Conservation (phyloP, 139 green algal genomes). For the Edaphochlamys debaryana region DNA sequence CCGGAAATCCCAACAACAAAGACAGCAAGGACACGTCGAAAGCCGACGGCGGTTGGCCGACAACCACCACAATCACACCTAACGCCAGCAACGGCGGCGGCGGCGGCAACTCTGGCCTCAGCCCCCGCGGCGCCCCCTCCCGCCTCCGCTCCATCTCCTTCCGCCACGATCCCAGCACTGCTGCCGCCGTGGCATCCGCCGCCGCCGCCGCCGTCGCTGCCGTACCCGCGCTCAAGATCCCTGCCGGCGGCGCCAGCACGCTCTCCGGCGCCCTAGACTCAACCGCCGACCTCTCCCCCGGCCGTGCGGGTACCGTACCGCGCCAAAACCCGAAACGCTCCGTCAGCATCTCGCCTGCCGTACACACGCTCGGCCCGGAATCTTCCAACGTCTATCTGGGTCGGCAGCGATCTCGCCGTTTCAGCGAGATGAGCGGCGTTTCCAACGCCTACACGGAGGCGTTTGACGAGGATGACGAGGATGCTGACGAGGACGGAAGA, state of each 20-base stretch:
- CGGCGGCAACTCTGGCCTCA: neutral
- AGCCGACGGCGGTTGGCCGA: too few relatives aligned
- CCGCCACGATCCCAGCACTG: neutral
- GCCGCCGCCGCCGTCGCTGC: neutral
- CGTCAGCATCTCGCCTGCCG: too few relatives aligned
- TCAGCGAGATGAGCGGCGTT: neutral
- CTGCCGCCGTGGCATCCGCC: neutral
- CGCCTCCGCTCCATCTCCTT: conserved; percentile 3
- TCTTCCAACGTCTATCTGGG: too few relatives aligned
- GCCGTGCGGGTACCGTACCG: too few relatives aligned
- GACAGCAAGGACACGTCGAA: too few relatives aligned
- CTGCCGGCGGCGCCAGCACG: too few relatives aligned
- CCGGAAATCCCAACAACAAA: too few relatives aligned
- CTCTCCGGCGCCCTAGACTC: too few relatives aligned
- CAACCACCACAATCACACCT: neutral
- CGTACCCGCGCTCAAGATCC: neutral
- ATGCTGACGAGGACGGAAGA: neutral
- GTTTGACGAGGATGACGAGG: conserved; percentile 19
- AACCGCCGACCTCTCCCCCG: neutral
- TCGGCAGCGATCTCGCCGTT: too few relatives aligned
- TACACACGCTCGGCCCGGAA: too few relatives aligned
- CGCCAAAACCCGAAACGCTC: too few relatives aligned
- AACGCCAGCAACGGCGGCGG: neutral
- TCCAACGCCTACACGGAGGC: neutral
- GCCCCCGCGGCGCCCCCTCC: neutral